Conservation (phyloP, 495 filamentous ascomycete species). For the Aspergillus indologenus region DNA sequence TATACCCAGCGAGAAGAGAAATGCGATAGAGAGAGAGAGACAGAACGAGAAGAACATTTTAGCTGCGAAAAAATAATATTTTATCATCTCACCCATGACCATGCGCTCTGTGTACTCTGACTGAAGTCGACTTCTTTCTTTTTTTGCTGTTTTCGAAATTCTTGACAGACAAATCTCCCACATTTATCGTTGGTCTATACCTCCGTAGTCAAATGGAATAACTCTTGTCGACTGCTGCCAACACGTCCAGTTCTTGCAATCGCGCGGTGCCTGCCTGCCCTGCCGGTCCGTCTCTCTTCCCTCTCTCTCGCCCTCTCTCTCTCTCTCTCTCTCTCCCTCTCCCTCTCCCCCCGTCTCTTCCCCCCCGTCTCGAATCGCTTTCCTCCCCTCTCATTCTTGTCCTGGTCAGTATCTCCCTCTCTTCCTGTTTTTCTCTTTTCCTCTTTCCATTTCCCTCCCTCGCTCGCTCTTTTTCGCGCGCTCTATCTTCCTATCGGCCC, state of each 20-base stretch:
- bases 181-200: too few relatives aligned
- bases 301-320: conserved; percentile 6
- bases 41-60: too few relatives aligned
- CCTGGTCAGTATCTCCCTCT: conserved; percentile 1
- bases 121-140: background rate
- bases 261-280: background rate
- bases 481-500: conserved; percentile 15
- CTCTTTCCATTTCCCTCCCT: conserved; percentile 8
- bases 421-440: conserved; percentile 1
- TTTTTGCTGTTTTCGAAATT: background rate
- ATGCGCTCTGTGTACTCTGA: conserved; percentile 4
- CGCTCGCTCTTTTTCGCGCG: background rate
- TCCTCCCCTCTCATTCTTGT: background rate
- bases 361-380: conserved; percentile 5
- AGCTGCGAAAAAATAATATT: too few relatives aligned
- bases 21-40: conserved; percentile 11
- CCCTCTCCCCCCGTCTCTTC: conserved; percentile 1
- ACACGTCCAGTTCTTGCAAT: conserved; percentile 6
- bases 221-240: conserved; percentile 1
- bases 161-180: too few relatives aligned
- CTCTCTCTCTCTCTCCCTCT: conserved; percentile 5
- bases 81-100: conserved; percentile 2
- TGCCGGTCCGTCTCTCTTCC: background rate
- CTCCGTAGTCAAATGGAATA: too few relatives aligned
- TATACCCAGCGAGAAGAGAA: conserved; percentile 3